These are phyloP conservation scores for Drosera capensis DNA, from an alignment of 148 eudicot species.

Conservation along the genomic window DNA sequence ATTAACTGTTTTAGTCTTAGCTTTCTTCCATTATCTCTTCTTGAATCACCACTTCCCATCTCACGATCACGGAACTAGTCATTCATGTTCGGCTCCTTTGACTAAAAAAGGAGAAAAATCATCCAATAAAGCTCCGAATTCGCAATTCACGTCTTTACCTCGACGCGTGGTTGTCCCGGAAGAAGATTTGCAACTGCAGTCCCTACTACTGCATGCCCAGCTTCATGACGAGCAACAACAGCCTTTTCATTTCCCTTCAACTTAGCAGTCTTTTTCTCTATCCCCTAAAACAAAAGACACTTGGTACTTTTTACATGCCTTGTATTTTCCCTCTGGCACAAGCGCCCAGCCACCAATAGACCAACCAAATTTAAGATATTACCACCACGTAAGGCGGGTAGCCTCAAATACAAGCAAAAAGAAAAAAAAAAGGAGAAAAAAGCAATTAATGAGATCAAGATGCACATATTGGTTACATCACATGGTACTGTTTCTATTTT, in stretches of 20 bases:
- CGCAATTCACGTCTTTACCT: conserved; percentile 29
- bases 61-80: too few species aligned
- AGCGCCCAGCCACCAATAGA: neutral
- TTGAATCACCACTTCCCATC: too few species aligned
- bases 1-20: too few species aligned
- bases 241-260: conserved; percentile 83
- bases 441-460: too few species aligned
- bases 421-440: too few species aligned
- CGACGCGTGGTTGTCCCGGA: conserved; percentile 89
- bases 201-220: conserved; percentile 95
- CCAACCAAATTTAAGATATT: too few species aligned
- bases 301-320: neutral
- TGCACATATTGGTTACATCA: too few species aligned
- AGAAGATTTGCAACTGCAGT: conserved; percentile 92
- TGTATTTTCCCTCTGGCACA: neutral
- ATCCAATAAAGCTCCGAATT: too few species aligned
- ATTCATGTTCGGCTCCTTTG: neutral
- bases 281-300: conserved; percentile 38
- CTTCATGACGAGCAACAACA: conserved; percentile 98
- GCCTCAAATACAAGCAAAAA: too few species aligned
- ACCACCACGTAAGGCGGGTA: too few species aligned
- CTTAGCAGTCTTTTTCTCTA: conserved; percentile 85
- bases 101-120: neutral
- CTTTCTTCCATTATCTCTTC: too few species aligned
- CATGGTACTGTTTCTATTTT: too few species aligned